Conservation (phyloP, 768 basidiomycete species). For the Tubosaeta sp. region DNA sequence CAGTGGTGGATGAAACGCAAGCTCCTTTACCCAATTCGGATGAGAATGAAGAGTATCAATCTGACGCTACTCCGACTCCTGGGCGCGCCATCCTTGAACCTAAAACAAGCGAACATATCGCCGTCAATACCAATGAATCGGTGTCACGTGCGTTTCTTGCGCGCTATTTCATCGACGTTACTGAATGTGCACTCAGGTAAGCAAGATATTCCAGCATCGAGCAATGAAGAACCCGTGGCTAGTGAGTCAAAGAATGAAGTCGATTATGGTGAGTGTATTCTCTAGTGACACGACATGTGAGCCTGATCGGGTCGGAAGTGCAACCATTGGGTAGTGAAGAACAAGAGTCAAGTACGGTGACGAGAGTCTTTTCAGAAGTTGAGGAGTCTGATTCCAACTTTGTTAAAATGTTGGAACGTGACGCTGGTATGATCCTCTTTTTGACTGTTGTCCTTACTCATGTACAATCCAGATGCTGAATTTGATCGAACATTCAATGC, state of each 20-base stretch:
- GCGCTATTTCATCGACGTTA: background rate
- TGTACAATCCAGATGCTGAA: constrained; percentile 19
- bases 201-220: background rate
- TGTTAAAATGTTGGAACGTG: constrained; percentile 24
- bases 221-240: background rate
- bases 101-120: background rate
- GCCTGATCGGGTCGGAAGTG: constrained; percentile 8
- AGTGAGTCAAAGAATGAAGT: constrained; percentile 5
- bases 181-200: constrained; percentile 10
- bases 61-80: constrained; percentile 14
- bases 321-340: constrained; percentile 12
- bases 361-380: constrained; percentile 10
- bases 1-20: constrained; percentile 18
- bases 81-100: constrained; percentile 4
- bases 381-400: constrained; percentile 30
- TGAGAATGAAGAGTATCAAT: constrained; percentile 12
- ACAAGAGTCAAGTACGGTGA: constrained; percentile 9
- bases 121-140: background rate
- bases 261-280: constrained; percentile 10
- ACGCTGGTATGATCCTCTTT: constrained; percentile 24
- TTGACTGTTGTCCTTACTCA: constrained; percentile 3
- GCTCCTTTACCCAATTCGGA: constrained; percentile 7
- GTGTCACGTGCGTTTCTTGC: constrained; percentile 8
- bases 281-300: background rate
- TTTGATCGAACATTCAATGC: constrained; percentile 21